Base-by-base conservation (phyloP, 2,329 filamentous ascomycete genomes). In the Lizonia empirigonia region DNA sequence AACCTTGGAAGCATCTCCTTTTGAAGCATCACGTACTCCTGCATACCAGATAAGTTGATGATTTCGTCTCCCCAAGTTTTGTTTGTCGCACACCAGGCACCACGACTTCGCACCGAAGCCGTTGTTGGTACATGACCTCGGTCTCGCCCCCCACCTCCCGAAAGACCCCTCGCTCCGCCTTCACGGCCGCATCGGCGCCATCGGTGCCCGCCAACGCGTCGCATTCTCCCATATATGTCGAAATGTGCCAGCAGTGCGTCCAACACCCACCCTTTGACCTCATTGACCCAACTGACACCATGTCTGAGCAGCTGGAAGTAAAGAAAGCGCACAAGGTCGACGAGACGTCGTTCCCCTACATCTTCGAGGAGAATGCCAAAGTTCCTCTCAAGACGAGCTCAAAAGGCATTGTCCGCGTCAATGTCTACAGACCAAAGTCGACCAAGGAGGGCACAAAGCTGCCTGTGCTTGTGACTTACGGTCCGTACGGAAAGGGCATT, bases 401-500 rank as follows among this genome's bases (percentile, higher is more conserved):
- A 1, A 61, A 71, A 29, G 75, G 77, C 3, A 65, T 79, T 2
- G 73, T 82, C 4, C 68, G 80, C 9, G 77, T 73, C 62, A 82
- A 82, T 63, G 75, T 82, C 2, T 82, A 81, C 56, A 71, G 78
- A 2, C 79, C 79, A 1, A 80, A 78, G 38, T 50, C 55, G 7
- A 61, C 65, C 4, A 68, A 75, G 18, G 51, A 63, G 3, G 55
- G 59, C 5, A 42, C 56, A 8, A 74, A 68, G 54, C 78, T 78
- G 18, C 87, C 87, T 0, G 86, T 88, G 0, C 68, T 90, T 7
- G 82, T 87, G 2, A 90, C 86, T 0, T 90, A 90, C 57, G 87
- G 87, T 0, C 87, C 87, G 0, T 90, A 90, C 56, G 87, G 87
- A 36, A 90, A 90, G 60, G 86, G 90, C 59, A 87, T 89, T 27